A percentile compares a stretch with the other conserved stretches of the same genome.
Conservation (phyloP, 495 filamentous ascomycete species). For the Achaetomiella virescens region DNA sequence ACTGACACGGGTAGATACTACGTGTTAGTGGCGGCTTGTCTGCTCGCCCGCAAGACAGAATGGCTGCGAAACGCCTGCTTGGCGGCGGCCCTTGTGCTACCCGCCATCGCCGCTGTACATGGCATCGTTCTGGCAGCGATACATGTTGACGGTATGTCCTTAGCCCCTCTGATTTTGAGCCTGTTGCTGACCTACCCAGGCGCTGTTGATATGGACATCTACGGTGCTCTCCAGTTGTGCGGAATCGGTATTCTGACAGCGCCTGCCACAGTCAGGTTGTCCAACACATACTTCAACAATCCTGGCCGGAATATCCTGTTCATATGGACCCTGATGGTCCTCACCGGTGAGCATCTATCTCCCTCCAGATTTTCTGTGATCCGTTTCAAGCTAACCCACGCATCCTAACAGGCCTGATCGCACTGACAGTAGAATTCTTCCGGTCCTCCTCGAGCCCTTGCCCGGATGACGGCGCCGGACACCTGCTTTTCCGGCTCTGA, state of each 20-base stretch:
- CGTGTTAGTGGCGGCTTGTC: conserved; percentile 50
- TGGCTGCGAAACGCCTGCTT: conserved; percentile 54
- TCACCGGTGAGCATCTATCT: conserved; percentile 41
- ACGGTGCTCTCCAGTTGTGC: conserved; percentile 57
- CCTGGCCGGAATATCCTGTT: conserved; percentile 57
- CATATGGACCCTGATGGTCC: conserved; percentile 51
- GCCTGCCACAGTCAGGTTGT: conserved; percentile 50
- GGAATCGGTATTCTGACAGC: conserved; percentile 55
- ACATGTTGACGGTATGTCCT: conserved; percentile 45
- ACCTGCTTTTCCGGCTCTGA: not conserved
- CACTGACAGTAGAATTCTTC: conserved; percentile 55
- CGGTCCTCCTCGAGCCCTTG: conserved; percentile 38
- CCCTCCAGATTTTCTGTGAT: too few relatives aligned
- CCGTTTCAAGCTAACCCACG: not conserved
- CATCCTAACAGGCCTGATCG: conserved; percentile 40
- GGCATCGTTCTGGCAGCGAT: conserved; percentile 50
- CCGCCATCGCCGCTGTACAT: conserved; percentile 55
- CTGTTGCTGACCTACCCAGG: conserved; percentile 25
- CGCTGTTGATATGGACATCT: conserved; percentile 60
- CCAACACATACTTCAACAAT: conserved; percentile 53
- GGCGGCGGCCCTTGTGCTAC: conserved; percentile 55
- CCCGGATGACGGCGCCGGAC: conserved; percentile 23
- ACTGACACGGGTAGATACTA: conserved; percentile 44
- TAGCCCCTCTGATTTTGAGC: not conserved
- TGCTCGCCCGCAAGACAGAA: conserved; percentile 50